Percentiles rank a stretch among this genome's conserved stretches.
phyloP scores from a whole-genome alignment of 179 eudicot genomes.

The Drosera spatulata region DNA sequence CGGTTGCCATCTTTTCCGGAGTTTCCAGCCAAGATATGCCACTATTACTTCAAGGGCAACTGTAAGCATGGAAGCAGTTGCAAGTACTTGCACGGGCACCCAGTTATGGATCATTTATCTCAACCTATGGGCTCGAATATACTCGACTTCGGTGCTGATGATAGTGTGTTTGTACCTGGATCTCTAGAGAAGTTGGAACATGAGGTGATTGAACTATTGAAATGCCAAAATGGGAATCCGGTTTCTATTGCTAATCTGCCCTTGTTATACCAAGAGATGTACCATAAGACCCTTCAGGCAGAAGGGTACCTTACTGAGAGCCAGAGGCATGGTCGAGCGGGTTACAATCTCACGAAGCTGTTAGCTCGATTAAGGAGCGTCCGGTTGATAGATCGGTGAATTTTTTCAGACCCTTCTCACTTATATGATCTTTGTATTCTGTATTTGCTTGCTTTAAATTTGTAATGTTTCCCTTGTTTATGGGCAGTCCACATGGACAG shows the following conservation, averaged over 20 bases:
- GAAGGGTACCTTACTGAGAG: constrained; percentile 92
- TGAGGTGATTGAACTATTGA: constrained; percentile 67
- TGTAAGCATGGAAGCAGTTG: constrained; percentile 77
- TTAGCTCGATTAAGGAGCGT: constrained; percentile 64
- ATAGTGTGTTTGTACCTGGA: constrained; percentile 34
- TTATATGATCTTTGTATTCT: not conserved
- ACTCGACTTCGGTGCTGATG: constrained; percentile 26
- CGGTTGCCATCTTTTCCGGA: constrained; percentile 35
- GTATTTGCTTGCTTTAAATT: too few relatives aligned
- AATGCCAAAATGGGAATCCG: constrained; percentile 44
- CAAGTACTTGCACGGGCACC: constrained; percentile 53
- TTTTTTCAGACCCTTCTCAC: not conserved
- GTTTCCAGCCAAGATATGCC: constrained; percentile 15
- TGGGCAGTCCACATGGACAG: constrained; percentile 55
- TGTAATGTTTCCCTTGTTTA: not conserved
- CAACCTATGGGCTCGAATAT: constrained; percentile 19
- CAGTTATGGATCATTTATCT: constrained; percentile 21
- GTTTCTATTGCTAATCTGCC: constrained; percentile 89
- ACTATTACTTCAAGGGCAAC: not conserved
- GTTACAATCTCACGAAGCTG: constrained; percentile 85
- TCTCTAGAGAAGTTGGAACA: constrained; percentile 55
- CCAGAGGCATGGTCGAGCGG: constrained; percentile 84
- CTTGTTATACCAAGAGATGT: constrained; percentile 61
- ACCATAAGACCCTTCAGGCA: constrained; percentile 62
- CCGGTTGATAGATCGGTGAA: constrained; percentile 62